Evolutionary conservation across 257 asterid species (phyloP).

Genomic region (Ophiorrhiza pumila): DNA sequence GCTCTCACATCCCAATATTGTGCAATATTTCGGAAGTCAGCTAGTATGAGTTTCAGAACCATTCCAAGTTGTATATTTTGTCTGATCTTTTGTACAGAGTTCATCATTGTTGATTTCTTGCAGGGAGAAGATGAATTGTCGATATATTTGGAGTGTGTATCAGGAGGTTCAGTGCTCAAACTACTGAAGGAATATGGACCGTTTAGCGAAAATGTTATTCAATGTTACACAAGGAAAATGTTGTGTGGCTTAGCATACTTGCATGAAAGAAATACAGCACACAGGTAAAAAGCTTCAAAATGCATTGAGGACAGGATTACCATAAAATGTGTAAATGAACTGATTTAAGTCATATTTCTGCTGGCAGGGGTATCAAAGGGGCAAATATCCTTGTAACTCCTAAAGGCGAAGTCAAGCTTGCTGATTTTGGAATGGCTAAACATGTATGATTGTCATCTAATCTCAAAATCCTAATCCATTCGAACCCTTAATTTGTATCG

Average conservation of each 20-base stretch:
- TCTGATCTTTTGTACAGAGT: not conserved
- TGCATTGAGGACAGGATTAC: not conserved
- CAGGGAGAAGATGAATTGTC: slow-evolving; percentile 54
- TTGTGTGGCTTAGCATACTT: slow-evolving; percentile 58
- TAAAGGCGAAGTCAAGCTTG: slow-evolving; percentile 62
- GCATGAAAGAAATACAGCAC: slow-evolving; percentile 59
- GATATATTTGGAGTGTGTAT: slow-evolving; percentile 63
- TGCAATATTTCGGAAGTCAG: slow-evolving; percentile 67
- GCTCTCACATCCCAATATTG: slow-evolving; percentile 64
- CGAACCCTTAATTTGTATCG: not conserved
- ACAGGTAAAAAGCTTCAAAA: slow-evolving; percentile 36
- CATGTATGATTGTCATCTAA: slow-evolving; percentile 35
- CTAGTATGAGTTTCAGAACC: slow-evolving; percentile 27
- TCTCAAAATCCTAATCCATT: not conserved
- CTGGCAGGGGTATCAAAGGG: slow-evolving; percentile 64
- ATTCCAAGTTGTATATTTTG: not conserved
- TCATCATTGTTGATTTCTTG: not conserved
- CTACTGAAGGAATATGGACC: slow-evolving; percentile 65
- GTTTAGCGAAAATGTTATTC: slow-evolving; percentile 59
- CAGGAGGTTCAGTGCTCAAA: slow-evolving; percentile 70
- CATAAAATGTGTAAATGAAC: not conserved
- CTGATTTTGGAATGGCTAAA: slow-evolving; percentile 78
- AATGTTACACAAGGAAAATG: slow-evolving; percentile 52
- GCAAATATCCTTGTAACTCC: slow-evolving; percentile 72
- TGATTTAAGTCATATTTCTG: slow-evolving; percentile 9